A percentile compares a stretch with the other conserved stretches of the same genome.
Evolutionary conservation across 495 filamentous ascomycete species (phyloP).

Genomic region (Bombardia bombarda): DNA sequence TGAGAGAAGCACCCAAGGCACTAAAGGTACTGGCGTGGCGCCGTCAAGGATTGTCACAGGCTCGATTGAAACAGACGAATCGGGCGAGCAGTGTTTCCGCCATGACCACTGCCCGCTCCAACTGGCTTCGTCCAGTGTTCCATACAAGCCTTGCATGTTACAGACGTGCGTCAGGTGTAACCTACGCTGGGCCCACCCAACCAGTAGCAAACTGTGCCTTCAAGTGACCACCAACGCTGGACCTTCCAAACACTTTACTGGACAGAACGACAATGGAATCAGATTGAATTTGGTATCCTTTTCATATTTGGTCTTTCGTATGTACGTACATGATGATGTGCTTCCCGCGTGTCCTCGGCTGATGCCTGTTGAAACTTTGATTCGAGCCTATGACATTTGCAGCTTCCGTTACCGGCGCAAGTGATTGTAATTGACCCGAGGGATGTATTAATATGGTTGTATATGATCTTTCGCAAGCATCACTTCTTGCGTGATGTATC

Average conservation of each 20-base stretch:
- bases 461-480: too few relatives aligned
- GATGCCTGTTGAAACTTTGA: not conserved
- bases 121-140: conserved; percentile 25
- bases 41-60: conserved; percentile 12
- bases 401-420: too few relatives aligned
- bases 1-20: not conserved
- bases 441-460: too few relatives aligned
- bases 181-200: conserved; percentile 23
- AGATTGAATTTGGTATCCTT: too few relatives aligned
- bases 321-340: not conserved
- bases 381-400: too few relatives aligned
- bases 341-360: not conserved
- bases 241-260: not conserved
- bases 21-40: not conserved
- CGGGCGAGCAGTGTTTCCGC: conserved; percentile 22
- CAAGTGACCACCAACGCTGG: not conserved
- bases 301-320: too few relatives aligned
- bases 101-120: conserved; percentile 14
- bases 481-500: too few relatives aligned
- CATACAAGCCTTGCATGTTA: conserved; percentile 31
- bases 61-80: conserved; percentile 23
- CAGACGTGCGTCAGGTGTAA: conserved; percentile 39
- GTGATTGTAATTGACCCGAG: too few relatives aligned
- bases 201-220: too few relatives aligned
- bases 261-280: not conserved